Percentiles rank a stretch among this genome's conserved stretches.
Conservation (phyloP, 768 basidiomycete genomes). For the Tulasnella sp. region DNA sequence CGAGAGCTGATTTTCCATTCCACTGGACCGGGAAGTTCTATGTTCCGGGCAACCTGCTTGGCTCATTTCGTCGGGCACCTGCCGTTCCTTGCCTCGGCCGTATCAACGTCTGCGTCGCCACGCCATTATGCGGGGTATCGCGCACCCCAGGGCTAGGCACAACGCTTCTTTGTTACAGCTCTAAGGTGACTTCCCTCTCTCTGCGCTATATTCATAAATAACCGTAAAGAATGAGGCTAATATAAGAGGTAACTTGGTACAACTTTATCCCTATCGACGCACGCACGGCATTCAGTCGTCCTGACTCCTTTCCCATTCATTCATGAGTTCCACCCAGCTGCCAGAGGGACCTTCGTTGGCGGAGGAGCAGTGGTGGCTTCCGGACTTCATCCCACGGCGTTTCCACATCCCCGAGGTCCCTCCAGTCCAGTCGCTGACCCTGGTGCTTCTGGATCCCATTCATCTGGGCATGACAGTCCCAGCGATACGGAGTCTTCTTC, state of each 20-base stretch:
- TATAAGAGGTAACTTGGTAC: constrained; percentile 4
- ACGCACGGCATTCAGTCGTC: constrained; percentile 10
- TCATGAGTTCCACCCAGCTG: neutral
- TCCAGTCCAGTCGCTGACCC: neutral
- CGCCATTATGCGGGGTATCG: constrained; percentile 17
- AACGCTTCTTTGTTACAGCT: neutral
- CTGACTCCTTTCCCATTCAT: neutral
- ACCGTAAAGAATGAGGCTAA: neutral
- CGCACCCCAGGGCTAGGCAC: constrained; percentile 7
- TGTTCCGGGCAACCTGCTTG: neutral
- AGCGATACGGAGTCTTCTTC: constrained; percentile 23
- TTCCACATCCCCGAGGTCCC: constrained; percentile 15
- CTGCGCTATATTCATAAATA: neutral
- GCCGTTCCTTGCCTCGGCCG: neutral
- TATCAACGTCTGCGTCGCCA: neutral
- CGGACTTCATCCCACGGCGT: constrained; percentile 10
- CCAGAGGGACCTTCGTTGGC: neutral
- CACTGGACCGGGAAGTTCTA: neutral
- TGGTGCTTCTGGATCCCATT: neutral
- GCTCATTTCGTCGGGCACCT: neutral
- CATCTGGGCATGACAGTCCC: neutral
- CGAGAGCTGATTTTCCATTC: neutral
- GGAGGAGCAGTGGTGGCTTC: constrained; percentile 20
- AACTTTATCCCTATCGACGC: neutral
- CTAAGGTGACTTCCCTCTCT: neutral